Base-by-base conservation (phyloP, 768 basidiomycete species). In the Hypholoma fasciculare region DNA sequence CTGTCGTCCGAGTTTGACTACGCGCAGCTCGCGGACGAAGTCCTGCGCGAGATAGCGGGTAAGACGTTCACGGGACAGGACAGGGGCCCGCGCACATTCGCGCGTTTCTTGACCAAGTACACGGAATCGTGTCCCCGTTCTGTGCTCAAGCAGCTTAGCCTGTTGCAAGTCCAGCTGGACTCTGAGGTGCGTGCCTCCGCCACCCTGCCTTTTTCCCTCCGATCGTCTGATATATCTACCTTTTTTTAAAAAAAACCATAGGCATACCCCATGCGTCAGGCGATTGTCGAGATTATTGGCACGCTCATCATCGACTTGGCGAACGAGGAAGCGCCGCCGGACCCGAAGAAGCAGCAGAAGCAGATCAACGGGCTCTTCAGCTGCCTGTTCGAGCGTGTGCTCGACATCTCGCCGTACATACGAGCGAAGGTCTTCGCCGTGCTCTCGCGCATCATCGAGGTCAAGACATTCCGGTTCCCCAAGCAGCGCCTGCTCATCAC, bases 251-350 rank as follows among this genome's bases (percentile, higher is more conserved):
- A 38, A 17, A 38, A 48, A 36, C 26, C 17, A 13, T 64, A 97
- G 94, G 88, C 95, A 0, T 97, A 98, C 68, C 92, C 95, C 0
- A 95, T 99, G 87, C 93, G 97, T 42, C 90, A 94, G 77, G 93
- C 94, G 1, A 80, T 99, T 56, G 84, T 99, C 51, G 96, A 98
- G 69, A 83, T 96, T 57, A 85, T 98, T 40, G 94, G 93, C 5
- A 77, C 80, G 58, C 84, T 98, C 60, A 94, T 98, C 67, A 78
- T 81, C 44, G 92, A 98, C 62, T 82, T 98, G 12, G 85, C 90
- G 0, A 68, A 73, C n/a, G 80, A 84, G 2, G 71, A 17, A 78
- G 83, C 1, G 72, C 75, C 65, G 74, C 77, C 79, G 49, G 78
- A 81, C 54, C 66, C 71, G 39, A 69, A 77, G 48, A 80, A 83